phyloP scores from a whole-genome alignment of 257 asterid species.

The Solanum dulcamara region DNA sequence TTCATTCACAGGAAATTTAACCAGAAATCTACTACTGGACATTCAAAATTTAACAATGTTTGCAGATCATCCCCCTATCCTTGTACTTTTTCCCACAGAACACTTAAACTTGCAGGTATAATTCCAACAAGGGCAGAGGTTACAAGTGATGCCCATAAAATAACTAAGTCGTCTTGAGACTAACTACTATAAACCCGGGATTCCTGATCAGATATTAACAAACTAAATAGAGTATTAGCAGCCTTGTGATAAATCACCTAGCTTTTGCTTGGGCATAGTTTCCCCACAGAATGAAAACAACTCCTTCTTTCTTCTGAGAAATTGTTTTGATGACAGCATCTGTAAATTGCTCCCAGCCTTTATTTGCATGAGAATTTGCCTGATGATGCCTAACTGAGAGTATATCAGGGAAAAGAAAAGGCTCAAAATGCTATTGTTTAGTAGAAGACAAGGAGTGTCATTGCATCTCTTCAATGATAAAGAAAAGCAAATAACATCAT shows the following conservation, averaged over 20 bases:
- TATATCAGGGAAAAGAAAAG: not conserved
- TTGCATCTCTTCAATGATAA: not conserved
- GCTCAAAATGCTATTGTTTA: not conserved
- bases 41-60: not conserved
- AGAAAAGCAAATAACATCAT: not conserved
- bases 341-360: slow-evolving; percentile 97
- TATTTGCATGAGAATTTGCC: slow-evolving; percentile 92
- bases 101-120: not conserved
- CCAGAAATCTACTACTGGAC: not conserved
- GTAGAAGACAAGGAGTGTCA: not conserved
- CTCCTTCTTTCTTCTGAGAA: slow-evolving; percentile 70
- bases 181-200: not conserved
- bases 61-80: not conserved
- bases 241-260: slow-evolving; percentile 27
- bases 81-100: not conserved
- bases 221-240: not conserved
- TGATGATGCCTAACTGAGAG: slow-evolving; percentile 71
- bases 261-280: slow-evolving; percentile 93
- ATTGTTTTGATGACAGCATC: slow-evolving; percentile 82
- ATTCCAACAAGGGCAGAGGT: not conserved
- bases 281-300: slow-evolving; percentile 97
- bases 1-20: not conserved
- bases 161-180: not conserved
- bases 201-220: not conserved
- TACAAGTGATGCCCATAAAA: not conserved